Conservation (phyloP, 768 basidiomycete species). For the Lentinula edodes region DNA sequence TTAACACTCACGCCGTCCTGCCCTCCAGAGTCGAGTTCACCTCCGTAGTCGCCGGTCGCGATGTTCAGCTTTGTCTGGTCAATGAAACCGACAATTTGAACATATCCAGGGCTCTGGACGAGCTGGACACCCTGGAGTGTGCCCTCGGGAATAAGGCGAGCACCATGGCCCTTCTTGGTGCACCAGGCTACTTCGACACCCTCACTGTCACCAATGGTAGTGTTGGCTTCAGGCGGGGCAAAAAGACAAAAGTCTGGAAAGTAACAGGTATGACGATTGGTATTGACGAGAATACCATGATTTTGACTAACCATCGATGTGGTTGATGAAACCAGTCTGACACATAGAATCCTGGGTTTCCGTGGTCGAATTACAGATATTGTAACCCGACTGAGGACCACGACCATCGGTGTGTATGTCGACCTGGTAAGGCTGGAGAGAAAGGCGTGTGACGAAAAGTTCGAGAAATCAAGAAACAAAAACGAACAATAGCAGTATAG, state of each 20-base stretch:
- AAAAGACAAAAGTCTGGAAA: constrained; percentile 54
- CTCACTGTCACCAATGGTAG: constrained; percentile 55
- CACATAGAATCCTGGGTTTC: constrained; percentile 51
- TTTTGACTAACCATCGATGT: constrained; percentile 39
- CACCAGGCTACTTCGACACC: constrained; percentile 65
- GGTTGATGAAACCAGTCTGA: constrained; percentile 58
- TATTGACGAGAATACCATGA: not conserved
- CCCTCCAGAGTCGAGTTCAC: constrained; percentile 68
- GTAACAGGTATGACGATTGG: not conserved
- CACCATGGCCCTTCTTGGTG: constrained; percentile 55
- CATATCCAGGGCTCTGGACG: constrained; percentile 46
- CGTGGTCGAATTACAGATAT: constrained; percentile 63
- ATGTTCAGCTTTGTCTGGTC: constrained; percentile 55
- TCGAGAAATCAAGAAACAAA: not conserved
- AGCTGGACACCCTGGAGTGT: constrained; percentile 53
- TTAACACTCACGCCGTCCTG: constrained; percentile 39
- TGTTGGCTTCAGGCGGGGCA: constrained; percentile 41
- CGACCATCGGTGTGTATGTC: constrained; percentile 23
- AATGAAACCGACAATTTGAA: constrained; percentile 51
- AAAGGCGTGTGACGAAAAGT: not conserved
- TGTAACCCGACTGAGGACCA: constrained; percentile 55
- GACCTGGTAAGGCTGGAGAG: constrained; percentile 41
- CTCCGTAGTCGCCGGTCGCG: constrained; percentile 45
- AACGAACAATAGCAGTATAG: constrained; percentile 7
- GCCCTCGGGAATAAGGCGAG: constrained; percentile 56